Evolutionary conservation across 179 eudicot species (phyloP).

Genomic region (Beta macrorhiza): DNA sequence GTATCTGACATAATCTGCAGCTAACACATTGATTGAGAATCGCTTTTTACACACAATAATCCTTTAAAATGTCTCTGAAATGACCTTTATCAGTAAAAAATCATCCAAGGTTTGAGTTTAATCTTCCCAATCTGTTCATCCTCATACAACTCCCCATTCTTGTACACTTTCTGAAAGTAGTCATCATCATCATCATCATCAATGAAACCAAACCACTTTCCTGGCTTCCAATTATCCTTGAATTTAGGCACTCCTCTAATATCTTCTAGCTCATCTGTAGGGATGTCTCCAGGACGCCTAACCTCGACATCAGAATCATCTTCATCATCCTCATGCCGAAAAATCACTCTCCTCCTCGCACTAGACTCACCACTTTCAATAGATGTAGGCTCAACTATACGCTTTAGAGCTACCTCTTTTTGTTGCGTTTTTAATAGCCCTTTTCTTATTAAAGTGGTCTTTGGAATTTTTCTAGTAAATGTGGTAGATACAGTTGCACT

Average conservation of each 20-base stretch:
- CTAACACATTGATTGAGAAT: not conserved
- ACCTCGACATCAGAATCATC: not conserved
- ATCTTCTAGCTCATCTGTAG: not conserved
- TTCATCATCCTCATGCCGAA: too few species aligned
- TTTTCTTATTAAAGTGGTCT: not conserved
- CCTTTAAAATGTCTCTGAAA: too few species aligned
- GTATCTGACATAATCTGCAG: not conserved
- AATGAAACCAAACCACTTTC: not conserved
- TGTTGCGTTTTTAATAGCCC: too few species aligned
- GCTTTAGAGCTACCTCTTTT: too few species aligned
- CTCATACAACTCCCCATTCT: not conserved
- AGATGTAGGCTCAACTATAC: too few species aligned
- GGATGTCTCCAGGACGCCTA: not conserved
- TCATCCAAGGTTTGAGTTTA: not conserved
- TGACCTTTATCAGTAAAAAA: not conserved
- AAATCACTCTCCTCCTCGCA: too few species aligned
- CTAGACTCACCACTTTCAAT: too few species aligned
- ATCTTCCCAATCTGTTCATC: not conserved
- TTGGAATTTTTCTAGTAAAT: not conserved
- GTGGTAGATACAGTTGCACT: too few species aligned
- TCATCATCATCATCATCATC: not conserved
- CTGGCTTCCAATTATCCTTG: not conserved
- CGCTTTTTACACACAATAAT: not conserved
- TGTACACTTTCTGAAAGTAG: not conserved
- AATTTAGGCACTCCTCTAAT: not conserved